phyloP scores from a whole-genome alignment of 192 early-diverging fungal species.

The Mortierella hygrophila region DNA sequence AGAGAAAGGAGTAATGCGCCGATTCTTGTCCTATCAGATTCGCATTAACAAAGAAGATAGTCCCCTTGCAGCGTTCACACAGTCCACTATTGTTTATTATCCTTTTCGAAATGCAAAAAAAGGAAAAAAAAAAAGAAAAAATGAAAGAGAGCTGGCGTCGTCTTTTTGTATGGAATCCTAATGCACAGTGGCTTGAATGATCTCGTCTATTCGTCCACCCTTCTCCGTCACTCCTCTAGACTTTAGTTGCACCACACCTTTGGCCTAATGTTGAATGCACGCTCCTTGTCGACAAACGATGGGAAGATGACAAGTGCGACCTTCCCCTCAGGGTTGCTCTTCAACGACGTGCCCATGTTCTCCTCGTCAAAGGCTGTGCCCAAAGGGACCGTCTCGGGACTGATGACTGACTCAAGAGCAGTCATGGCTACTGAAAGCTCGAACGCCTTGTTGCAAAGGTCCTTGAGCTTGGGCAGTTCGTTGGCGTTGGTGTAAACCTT shows the following conservation, averaged over 20 bases:
- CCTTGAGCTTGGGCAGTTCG: slow-evolving; percentile 35
- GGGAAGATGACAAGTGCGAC: slow-evolving; percentile 54
- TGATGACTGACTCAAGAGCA: slow-evolving; percentile 33
- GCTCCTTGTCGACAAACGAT: slow-evolving; percentile 31
- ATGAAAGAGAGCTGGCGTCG: not conserved
- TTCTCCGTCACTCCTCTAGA: not conserved
- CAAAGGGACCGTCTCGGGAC: slow-evolving; percentile 13
- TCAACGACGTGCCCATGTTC: slow-evolving; percentile 40
- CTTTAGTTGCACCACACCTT: slow-evolving; percentile 52
- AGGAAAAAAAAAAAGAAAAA: not conserved
- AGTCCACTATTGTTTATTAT: slow-evolving; percentile 7
- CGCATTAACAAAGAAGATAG: not conserved
- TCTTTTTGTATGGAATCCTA: not conserved
- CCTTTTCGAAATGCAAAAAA: not conserved
- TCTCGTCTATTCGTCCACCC: not conserved
- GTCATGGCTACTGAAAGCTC: slow-evolving; percentile 51
- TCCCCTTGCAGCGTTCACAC: not conserved
- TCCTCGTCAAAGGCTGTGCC: slow-evolving; percentile 45
- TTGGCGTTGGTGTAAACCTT: slow-evolving; percentile 49
- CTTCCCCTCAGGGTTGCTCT: slow-evolving; percentile 48
- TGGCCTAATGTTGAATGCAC: slow-evolving; percentile 36
- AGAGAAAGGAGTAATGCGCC: not conserved
- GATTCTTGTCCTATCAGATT: not conserved
- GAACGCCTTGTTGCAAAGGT: slow-evolving; percentile 51
- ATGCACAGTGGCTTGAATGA: not conserved